phyloP scores from a whole-genome alignment of 2,329 filamentous ascomycete genomes.

The Mycosphaerella sp. region DNA sequence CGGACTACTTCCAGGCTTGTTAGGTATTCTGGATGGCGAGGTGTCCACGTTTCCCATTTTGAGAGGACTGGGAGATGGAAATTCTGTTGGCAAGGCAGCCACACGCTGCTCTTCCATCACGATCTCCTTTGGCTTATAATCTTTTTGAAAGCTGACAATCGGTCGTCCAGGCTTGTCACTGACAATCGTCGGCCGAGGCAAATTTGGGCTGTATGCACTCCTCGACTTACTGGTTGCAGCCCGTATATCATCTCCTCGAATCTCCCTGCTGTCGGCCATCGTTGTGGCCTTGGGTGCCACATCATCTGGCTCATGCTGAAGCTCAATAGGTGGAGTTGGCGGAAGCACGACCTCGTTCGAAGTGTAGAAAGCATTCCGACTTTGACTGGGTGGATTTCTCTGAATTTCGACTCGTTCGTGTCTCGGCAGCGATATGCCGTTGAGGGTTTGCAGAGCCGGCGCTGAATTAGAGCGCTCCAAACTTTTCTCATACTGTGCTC shows the following conservation, averaged over 20 bases:
- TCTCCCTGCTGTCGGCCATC: slow-evolving; percentile 48
- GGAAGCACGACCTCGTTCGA: slow-evolving; percentile 51
- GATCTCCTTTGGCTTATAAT: slow-evolving; percentile 71
- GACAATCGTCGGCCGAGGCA: slow-evolving; percentile 84
- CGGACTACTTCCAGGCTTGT: slow-evolving; percentile 1
- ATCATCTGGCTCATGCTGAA: slow-evolving; percentile 37
- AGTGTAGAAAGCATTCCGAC: slow-evolving; percentile 73
- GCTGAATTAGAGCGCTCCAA: slow-evolving; percentile 43
- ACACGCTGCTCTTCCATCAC: slow-evolving; percentile 55
- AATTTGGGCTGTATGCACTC: slow-evolving; percentile 76
- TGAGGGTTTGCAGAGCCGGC: slow-evolving; percentile 34
- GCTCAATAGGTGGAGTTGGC: slow-evolving; percentile 31
- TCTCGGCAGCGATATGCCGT: slow-evolving; percentile 23
- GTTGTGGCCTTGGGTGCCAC: slow-evolving; percentile 30
- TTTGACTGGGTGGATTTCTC: slow-evolving; percentile 75
- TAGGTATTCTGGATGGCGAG: slow-evolving; percentile 1
- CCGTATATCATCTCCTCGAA: slow-evolving; percentile 68
- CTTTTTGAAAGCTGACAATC: slow-evolving; percentile 92
- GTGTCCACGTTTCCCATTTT: slow-evolving; percentile 4
- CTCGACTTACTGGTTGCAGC: slow-evolving; percentile 84
- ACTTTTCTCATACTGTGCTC: slow-evolving; percentile 45
- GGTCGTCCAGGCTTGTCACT: slow-evolving; percentile 85
- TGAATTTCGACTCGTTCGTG: slow-evolving; percentile 65
- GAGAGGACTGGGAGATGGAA: neutral
- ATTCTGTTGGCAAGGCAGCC: slow-evolving; percentile 17